Conservation (phyloP, 2,329 filamentous ascomycete genomes). For the Sporothrix brunneoviolacea region DNA sequence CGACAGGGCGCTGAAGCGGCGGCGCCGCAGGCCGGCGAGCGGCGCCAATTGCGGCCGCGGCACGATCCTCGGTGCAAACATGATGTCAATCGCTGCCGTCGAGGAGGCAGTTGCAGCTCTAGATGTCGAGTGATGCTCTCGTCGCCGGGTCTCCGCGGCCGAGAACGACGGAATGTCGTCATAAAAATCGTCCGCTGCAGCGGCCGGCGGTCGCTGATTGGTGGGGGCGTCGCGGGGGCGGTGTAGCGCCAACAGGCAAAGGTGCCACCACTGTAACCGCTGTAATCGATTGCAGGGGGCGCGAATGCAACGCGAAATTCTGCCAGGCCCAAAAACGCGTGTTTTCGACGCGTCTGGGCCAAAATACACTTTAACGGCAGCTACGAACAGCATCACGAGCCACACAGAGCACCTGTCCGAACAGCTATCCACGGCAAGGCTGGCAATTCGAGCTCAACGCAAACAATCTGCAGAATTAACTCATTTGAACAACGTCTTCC, state of each 20-base stretch:
- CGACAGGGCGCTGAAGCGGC: conserved; percentile 40
- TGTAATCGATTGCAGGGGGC: background rate
- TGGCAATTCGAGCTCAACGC: too few relatives aligned
- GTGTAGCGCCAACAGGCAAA: conserved; percentile 12
- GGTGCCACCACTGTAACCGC: too few relatives aligned
- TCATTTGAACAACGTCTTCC: background rate
- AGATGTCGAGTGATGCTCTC: background rate
- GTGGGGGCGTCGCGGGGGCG: conserved; percentile 4
- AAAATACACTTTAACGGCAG: conserved; percentile 5
- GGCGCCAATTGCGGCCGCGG: conserved; percentile 22
- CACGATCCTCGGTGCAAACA: conserved; percentile 21
- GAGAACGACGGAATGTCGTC: conserved; percentile 9
- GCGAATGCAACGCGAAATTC: conserved; percentile 10
- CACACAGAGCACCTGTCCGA: background rate
- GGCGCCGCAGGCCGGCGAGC: conserved; percentile 14
- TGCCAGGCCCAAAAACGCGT: conserved; percentile 16
- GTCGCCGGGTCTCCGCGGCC: too few relatives aligned
- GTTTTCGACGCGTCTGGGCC: conserved; percentile 15
- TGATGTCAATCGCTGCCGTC: background rate
- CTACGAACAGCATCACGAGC: background rate
- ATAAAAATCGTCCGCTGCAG: background rate
- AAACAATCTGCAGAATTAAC: too few relatives aligned
- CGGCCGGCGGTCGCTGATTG: background rate
- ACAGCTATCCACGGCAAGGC: too few relatives aligned
- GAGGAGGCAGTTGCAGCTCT: background rate